phyloP scores from a whole-genome alignment of 805 yeast genomes.

The Kazachstania taianensis region DNA sequence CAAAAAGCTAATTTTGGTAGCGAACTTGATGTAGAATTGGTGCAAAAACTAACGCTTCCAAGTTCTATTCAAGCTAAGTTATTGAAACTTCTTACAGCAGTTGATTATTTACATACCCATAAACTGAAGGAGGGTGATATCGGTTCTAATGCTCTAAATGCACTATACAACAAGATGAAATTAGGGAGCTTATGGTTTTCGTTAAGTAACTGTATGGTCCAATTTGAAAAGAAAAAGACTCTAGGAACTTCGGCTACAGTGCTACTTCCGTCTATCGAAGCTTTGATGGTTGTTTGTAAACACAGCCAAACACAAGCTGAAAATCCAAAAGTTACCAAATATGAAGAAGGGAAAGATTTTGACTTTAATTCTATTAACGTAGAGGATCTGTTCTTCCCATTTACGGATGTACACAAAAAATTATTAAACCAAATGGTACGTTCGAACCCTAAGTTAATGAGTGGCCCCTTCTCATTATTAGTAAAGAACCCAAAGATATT shows the following conservation, averaged over 20 bases:
- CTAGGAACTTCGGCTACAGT: slow-evolving; percentile 65
- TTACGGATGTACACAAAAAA: slow-evolving; percentile 82
- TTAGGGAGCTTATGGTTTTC: slow-evolving; percentile 81
- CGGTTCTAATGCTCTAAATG: slow-evolving; percentile 39
- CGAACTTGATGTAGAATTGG: slow-evolving; percentile 43
- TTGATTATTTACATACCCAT: slow-evolving; percentile 65
- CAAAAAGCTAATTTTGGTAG: slow-evolving; percentile 29
- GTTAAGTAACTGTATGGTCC: slow-evolving; percentile 58
- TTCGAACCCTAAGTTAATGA: slow-evolving; percentile 82
- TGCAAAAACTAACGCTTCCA: slow-evolving; percentile 63
- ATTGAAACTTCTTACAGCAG: slow-evolving; percentile 75
- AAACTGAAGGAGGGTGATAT: slow-evolving; percentile 18
- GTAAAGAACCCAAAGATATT: slow-evolving; percentile 80
- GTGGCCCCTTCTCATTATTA: slow-evolving; percentile 87
- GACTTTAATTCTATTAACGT: slow-evolving; percentile 69
- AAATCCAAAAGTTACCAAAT: slow-evolving; percentile 42
- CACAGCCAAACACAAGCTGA: slow-evolving; percentile 44
- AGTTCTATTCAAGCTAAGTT: slow-evolving; percentile 83
- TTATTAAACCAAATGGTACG: slow-evolving; percentile 86
- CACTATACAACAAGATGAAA: slow-evolving; percentile 55
- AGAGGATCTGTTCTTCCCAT: slow-evolving; percentile 69
- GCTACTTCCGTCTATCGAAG: slow-evolving; percentile 76
- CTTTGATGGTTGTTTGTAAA: slow-evolving; percentile 93
- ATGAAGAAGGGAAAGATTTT: slow-evolving; percentile 45
- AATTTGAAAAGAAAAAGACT: slow-evolving; percentile 48